Conservation (phyloP, 116 monocot species). For the Phalaenopsis hybrid region DNA sequence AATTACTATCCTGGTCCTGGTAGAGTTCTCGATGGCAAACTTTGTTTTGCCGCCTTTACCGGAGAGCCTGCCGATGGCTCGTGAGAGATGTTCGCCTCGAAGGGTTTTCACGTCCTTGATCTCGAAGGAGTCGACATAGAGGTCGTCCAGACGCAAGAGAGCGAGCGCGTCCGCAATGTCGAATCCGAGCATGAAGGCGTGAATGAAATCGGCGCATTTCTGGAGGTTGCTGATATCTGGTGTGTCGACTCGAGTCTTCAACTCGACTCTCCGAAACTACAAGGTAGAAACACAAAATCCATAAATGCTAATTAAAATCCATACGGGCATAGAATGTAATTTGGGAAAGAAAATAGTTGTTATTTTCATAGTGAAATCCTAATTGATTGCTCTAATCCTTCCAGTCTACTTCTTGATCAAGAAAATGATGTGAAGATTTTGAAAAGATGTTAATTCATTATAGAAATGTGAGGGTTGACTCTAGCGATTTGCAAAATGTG, state of each 20-base stretch:
- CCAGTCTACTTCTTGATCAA: too few relatives aligned
- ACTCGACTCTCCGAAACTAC: slow-evolving; percentile 44
- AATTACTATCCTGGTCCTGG: slow-evolving; percentile 50
- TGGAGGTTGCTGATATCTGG: slow-evolving; percentile 59
- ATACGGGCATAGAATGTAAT: too few relatives aligned
- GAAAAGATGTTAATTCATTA: too few relatives aligned
- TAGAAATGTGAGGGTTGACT: too few relatives aligned
- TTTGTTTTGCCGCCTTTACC: slow-evolving; percentile 67
- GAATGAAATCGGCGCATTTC: slow-evolving; percentile 60
- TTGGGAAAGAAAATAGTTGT: too few relatives aligned
- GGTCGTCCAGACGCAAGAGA: slow-evolving; percentile 52
- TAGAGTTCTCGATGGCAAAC: slow-evolving; percentile 63
- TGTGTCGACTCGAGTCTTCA: slow-evolving; percentile 51
- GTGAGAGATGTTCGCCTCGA: slow-evolving; percentile 50
- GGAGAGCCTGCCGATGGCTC: slow-evolving; percentile 54
- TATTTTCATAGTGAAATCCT: too few relatives aligned
- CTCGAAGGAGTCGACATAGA: slow-evolving; percentile 64
- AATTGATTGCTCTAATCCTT: too few relatives aligned
- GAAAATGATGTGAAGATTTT: too few relatives aligned
- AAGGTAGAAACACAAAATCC: neutral
- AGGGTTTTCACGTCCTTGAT: slow-evolving; percentile 59
- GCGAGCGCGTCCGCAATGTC: slow-evolving; percentile 46
- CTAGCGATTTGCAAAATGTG: too few relatives aligned
- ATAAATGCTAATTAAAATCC: neutral
- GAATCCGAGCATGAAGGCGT: slow-evolving; percentile 65